These are phyloP conservation scores for Kwoniella sp. DNA, from an alignment of 768 basidiomycete species.

Conservation along the genomic window DNA sequence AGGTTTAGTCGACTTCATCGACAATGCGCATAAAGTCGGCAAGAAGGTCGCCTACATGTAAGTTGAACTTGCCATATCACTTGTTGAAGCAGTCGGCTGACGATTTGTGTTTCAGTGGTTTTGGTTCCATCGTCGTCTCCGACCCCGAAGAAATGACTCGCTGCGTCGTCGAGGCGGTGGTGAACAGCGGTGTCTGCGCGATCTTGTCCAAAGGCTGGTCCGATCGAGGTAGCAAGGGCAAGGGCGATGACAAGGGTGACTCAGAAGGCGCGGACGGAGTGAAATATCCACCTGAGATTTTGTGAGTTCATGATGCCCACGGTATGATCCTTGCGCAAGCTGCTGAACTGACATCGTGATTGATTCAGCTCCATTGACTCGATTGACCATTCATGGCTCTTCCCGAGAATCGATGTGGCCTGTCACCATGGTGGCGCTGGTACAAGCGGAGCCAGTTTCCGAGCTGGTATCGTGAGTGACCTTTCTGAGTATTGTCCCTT, in stretches of 20 bases:
- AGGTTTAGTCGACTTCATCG: conserved; percentile 79
- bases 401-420: conserved; percentile 88
- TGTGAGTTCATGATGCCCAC: conserved; percentile 32
- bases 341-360: too few species aligned
- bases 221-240: conserved; percentile 65
- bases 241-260: conserved; percentile 53
- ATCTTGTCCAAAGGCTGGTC: conserved; percentile 99
- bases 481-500: conserved; percentile 64
- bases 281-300: conserved; percentile 46
- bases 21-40: conserved; percentile 68
- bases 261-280: conserved; percentile 47
- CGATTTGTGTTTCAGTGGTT: conserved; percentile 60
- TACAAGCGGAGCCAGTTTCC: conserved; percentile 88
- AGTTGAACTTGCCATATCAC: conserved; percentile 5
- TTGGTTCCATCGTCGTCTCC: conserved; percentile 94
- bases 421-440: conserved; percentile 98
- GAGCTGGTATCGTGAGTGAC: conserved; percentile 58
- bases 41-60: conserved; percentile 92
- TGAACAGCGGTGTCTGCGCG: conserved; percentile 81
- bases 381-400: conserved; percentile 94
- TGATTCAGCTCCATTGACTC: conserved; percentile 71
- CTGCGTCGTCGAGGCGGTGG: conserved; percentile 83
- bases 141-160: conserved; percentile 91
- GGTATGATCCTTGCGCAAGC: too few species aligned
- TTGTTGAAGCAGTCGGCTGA: not conserved